Evolutionary conservation across 257 asterid species (phyloP), one percentile per base, ranked within the genome.

Genomic region (Scutellaria barbata): DNA sequence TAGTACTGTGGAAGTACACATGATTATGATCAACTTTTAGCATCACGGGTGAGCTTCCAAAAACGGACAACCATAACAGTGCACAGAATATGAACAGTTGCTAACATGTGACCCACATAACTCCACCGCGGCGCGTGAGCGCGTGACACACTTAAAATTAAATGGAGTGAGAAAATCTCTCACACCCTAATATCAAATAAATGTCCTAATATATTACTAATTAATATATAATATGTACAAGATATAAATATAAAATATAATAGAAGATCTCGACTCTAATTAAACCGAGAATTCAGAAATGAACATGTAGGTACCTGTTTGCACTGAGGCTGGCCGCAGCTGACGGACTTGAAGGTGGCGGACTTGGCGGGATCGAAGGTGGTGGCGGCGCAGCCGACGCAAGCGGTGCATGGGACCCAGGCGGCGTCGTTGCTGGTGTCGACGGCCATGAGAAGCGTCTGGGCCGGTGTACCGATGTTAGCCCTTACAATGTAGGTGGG

Each of bases 371-470:
- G 66, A 25, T 69, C 68, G 25, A 79, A 87, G 6, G 72, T 37
- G 53, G 74, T 42, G 10, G 88, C 12, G 54, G 87, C 5, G 81
- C 95, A 88, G 42, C 92, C 95, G 18, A 63, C 76, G 70, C 95
- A 88, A 18, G 81, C 88, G 47, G 79, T 16, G 76, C 95, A 88
- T 2, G 95, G 90, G 0, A 86, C 16, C 85, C 89, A 85, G 0
- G 92, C 95, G 58, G 73, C 84, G 69, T 88, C 95, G 63, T 75
- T 82, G 80, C 95, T 84, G 17, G 87, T 86, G 61, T 88, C 95
- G 14, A 88, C 20, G 10, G 90, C 95, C 83, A 82, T 51, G 16
- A 78, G 79, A 64, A 88, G 63, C 2, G 82, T 77, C 70, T 86
- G 90, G 0, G 90, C 83, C 14, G 95, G 95, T 1, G 92, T 88